phyloP scores from a whole-genome alignment of 2,329 filamentous ascomycete species.

The Tolypocladium inflatum region DNA sequence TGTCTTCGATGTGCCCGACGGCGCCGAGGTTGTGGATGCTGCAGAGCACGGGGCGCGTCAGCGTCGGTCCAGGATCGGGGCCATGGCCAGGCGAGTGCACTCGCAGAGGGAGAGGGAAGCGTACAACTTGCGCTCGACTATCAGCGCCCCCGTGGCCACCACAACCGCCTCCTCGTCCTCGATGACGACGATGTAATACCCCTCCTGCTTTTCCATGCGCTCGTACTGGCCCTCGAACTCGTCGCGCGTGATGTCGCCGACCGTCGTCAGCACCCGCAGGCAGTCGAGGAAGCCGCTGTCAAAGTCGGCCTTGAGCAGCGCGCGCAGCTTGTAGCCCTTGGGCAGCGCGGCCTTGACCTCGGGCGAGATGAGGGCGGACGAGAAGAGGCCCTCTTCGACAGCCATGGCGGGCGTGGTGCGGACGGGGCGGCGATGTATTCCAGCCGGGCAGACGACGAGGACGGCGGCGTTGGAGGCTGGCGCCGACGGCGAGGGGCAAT shows the following conservation, averaged over 20 bases:
- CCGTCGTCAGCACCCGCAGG: conserved; percentile 81
- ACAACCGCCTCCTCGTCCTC: conserved; percentile 60
- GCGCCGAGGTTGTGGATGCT: conserved; percentile 72
- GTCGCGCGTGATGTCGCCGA: conserved; percentile 72
- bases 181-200: conserved; percentile 82
- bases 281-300: conserved; percentile 80
- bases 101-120: conserved; percentile 20
- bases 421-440: background rate
- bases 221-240: conserved; percentile 73
- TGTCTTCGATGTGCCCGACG: conserved; percentile 96
- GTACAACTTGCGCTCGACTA: conserved; percentile 92
- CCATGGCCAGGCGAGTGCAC: no score
- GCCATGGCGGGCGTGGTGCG: conserved; percentile 7
- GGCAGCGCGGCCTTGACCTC: conserved; percentile 65
- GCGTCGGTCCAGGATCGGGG: conserved; percentile 7
- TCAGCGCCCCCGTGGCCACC: conserved; percentile 82
- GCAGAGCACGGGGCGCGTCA: conserved; percentile 3
- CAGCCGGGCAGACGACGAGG: background rate
- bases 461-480: conserved; percentile 3
- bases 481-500: background rate
- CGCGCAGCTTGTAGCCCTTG: conserved; percentile 71
- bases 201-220: conserved; percentile 65
- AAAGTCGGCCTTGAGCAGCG: conserved; percentile 71
- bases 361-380: conserved; percentile 65
- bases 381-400: conserved; percentile 59